phyloP scores from a whole-genome alignment of 345 rosid genomes.

The Hypericum androsaemum region DNA sequence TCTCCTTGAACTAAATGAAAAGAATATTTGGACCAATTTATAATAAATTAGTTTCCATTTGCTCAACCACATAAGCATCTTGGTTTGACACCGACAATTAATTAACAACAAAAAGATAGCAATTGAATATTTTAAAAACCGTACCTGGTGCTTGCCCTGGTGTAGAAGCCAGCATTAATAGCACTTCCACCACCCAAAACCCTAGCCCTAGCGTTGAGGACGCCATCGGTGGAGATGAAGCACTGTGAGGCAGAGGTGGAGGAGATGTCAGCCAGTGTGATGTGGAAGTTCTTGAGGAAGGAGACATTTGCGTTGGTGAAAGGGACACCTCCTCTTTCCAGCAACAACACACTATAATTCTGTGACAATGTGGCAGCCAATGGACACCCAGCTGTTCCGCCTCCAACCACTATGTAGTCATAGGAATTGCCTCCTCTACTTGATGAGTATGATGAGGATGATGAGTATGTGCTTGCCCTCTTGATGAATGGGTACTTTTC shows the following conservation, averaged over 20 bases:
- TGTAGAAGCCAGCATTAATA: constrained; percentile 96
- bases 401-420: constrained; percentile 87
- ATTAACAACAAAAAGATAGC: not conserved
- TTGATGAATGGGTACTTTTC: constrained; percentile 53
- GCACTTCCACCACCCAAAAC: constrained; percentile 85
- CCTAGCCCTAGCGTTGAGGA: constrained; percentile 75
- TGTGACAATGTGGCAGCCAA: constrained; percentile 79
- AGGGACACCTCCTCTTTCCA: constrained; percentile 97
- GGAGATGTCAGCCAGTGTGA: constrained; percentile 73
- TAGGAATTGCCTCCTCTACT: constrained; percentile 30
- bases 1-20: too few relatives aligned
- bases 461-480: constrained; percentile 66
- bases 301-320: constrained; percentile 84
- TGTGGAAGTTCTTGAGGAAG: constrained; percentile 65
- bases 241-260: constrained; percentile 68
- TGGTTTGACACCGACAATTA: not conserved
- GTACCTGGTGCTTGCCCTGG: constrained; percentile 64
- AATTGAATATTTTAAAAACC: not conserved
- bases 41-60: too few relatives aligned
- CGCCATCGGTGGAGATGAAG: constrained; percentile 87
- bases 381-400: constrained; percentile 97
- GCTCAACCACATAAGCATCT: too few relatives aligned
- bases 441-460: constrained; percentile 51
- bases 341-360: constrained; percentile 64
- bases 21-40: too few relatives aligned